Percentiles rank a stretch among this genome's conserved stretches.
Conservation (phyloP, 331 rosid species). For the Acacia pycnantha region DNA sequence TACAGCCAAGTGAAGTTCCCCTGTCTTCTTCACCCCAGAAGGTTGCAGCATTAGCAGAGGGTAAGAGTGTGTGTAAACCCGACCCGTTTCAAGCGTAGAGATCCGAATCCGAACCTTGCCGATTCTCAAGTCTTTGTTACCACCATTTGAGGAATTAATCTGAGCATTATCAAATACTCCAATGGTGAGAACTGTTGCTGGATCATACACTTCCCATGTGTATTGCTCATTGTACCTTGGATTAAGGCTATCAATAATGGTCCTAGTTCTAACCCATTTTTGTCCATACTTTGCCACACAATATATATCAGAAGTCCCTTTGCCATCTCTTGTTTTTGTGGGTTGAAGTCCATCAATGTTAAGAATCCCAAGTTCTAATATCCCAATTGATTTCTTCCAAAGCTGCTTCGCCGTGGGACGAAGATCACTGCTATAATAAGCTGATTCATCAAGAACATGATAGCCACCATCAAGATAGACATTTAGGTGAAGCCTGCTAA, state of each 20-base stretch:
- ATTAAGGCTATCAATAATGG: conserved; percentile 57
- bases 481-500: conserved; percentile 62
- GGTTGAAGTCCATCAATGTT: conserved; percentile 75
- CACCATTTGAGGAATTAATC: conserved; percentile 47
- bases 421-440: conserved; percentile 85
- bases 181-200: conserved; percentile 82
- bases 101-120: conserved; percentile 90
- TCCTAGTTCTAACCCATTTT: conserved; percentile 93
- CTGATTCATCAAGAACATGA: conserved; percentile 92
- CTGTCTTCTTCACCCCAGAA: conserved; percentile 94
- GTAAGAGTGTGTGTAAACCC: conserved; percentile 70
- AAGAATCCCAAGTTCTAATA: conserved; percentile 83
- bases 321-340: conserved; percentile 67
- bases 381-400: conserved; percentile 81
- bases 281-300: conserved; percentile 95
- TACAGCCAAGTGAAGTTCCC: conserved; percentile 87
- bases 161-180: conserved; percentile 85
- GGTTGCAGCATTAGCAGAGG: conserved; percentile 84
- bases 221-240: conserved; percentile 95
- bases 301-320: conserved; percentile 71
- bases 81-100: conserved; percentile 79
- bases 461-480: conserved; percentile 94
- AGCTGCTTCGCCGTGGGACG: conserved; percentile 82
- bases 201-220: conserved; percentile 93
- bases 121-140: conserved; percentile 50